Evolutionary conservation across 768 basidiomycete genomes (phyloP), one percentile per base, ranked within the genome.

Genomic region (Podaxis sp.): DNA sequence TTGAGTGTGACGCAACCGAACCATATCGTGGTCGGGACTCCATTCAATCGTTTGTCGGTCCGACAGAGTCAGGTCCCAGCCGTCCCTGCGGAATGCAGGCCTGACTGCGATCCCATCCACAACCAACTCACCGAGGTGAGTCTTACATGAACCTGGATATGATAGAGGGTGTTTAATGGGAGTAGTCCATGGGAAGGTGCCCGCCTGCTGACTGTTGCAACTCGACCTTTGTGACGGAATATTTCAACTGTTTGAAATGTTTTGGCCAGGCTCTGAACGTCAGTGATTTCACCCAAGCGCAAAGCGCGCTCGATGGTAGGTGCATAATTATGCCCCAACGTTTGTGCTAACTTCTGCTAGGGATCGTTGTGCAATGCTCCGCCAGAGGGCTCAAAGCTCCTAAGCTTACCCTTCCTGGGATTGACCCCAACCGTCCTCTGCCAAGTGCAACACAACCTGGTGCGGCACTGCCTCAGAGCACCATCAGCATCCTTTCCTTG

Each of bases 201-300:
- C 27, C 54, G 2, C 61, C 64, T 2, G 11, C 40, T 3, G 15
- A 41, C 3, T 79, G 77, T 62, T 79, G 78, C 61, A 63, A 73
- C 13, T 55, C 64, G 27, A 46, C 60, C 5, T 79, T 78, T 57
- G 69, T 74, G 54, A 65, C 43, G 0, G 61, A 63, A 6, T 78
- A 77, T 63, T 73, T 72, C 65, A 64, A 72, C 60, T 79, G 78
- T 51, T 68, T 76, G 66, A 49, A 52, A 8, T 79, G 78, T 58
- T 66, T 77, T 43, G 76, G 76, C 4, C 54, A 19, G 12, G 69
- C 72, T 1, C 24, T 69, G 37, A 60, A 74, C 49, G 56, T 66
- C 4, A 70, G 70, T 19, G 70, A 76, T 61, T 81, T 65, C 53
- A 58, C 71, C 5, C 11, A 57, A 1, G 66, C 70, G 0, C 79